A percentile compares a stretch with the other conserved stretches of the same genome.
These are phyloP conservation scores for Paspalum notatum DNA, from an alignment of 176 grass and related monocot genomes.

Conservation along the genomic window DNA sequence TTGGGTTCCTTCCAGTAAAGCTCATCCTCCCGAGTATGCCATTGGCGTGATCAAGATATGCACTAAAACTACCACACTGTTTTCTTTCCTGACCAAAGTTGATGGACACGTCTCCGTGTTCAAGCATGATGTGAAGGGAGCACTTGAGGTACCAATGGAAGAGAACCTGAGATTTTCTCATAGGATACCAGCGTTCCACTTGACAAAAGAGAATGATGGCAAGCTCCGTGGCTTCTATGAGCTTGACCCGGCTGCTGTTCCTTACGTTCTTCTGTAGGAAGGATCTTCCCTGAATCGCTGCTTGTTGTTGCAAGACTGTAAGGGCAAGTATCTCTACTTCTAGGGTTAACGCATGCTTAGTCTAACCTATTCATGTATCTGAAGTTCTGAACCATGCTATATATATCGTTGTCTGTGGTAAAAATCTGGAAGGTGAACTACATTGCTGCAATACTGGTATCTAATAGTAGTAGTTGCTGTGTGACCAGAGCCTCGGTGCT, in stretches of 20 bases:
- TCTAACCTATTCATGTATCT: not conserved
- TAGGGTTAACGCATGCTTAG: not conserved
- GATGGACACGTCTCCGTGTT: constrained; percentile 55
- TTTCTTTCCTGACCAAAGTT: constrained; percentile 56
- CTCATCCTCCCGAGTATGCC: constrained; percentile 47
- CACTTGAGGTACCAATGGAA: constrained; percentile 33
- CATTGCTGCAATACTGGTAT: not conserved
- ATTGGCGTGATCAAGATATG: constrained; percentile 59
- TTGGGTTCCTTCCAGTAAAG: constrained; percentile 43
- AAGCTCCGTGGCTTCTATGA: constrained; percentile 66
- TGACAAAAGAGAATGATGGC: constrained; percentile 59
- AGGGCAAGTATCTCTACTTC: not conserved
- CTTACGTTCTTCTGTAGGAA: constrained; percentile 17
- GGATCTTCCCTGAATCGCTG: not conserved
- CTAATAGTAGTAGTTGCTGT: not conserved
- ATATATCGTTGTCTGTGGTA: not conserved
- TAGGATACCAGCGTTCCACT: constrained; percentile 49
- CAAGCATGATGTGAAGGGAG: constrained; percentile 43
- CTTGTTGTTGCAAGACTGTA: not conserved
- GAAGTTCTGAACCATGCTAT: not conserved
- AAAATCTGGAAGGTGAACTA: not conserved
- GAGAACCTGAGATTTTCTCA: constrained; percentile 69
- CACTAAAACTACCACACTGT: constrained; percentile 36
- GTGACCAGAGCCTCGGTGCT: not conserved
- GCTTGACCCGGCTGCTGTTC: constrained; percentile 73